Evolutionary conservation across 345 rosid species (phyloP).

Genomic region (Lagerstroemia speciosa): DNA sequence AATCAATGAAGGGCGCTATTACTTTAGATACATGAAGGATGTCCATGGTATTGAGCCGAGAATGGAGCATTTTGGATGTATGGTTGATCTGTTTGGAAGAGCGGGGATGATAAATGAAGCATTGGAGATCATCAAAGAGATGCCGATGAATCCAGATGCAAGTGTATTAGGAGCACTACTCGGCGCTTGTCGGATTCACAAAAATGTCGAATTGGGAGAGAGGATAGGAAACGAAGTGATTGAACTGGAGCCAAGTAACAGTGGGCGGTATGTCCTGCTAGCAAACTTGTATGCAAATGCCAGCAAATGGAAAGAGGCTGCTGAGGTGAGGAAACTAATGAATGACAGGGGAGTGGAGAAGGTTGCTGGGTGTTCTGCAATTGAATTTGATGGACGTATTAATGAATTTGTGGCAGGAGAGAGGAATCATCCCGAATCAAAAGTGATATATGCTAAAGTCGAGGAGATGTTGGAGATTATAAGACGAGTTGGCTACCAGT

Average conservation of each 20-base stretch:
- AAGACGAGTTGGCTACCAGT: not conserved
- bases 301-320: too few species aligned
- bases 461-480: not conserved
- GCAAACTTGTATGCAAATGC: too few species aligned
- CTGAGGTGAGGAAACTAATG: too few species aligned
- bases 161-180: conserved; percentile 29
- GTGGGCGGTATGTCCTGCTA: too few species aligned
- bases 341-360: too few species aligned
- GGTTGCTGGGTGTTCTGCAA: too few species aligned
- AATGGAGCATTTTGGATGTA: conserved; percentile 32
- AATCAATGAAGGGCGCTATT: not conserved
- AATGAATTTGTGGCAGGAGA: not conserved
- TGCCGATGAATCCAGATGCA: conserved; percentile 29
- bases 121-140: conserved; percentile 19
- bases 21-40: not conserved
- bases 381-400: too few species aligned
- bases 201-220: too few species aligned
- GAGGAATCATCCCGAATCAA: not conserved
- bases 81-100: conserved; percentile 39
- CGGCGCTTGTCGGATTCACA: conserved; percentile 13
- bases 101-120: conserved; percentile 37
- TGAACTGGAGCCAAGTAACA: conserved; percentile 15
- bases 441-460: not conserved
- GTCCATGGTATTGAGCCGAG: conserved; percentile 17
- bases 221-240: conserved; percentile 12